A percentile compares a stretch with the other conserved stretches of the same genome.
Evolutionary conservation across 1,284 basidiomycete species (phyloP).

Genomic region (Moesziomyces globuligerus): DNA sequence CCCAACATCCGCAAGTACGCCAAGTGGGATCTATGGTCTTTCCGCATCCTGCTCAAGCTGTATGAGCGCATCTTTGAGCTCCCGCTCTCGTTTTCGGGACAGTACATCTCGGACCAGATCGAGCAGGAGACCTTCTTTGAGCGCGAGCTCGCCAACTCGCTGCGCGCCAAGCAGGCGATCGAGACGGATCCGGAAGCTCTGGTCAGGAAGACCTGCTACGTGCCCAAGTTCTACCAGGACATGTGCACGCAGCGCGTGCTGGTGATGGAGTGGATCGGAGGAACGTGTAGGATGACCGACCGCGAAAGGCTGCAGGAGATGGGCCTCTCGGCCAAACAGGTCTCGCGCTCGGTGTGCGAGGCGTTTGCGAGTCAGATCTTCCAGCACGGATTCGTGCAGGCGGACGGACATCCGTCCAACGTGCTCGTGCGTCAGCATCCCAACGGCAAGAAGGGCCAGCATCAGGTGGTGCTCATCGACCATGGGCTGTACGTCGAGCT

Average conservation of each 20-base stretch:
- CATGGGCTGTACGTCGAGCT: slow-evolving; percentile 61
- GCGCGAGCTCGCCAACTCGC: slow-evolving; percentile 48
- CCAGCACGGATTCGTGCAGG: slow-evolving; percentile 61
- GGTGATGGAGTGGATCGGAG: slow-evolving; percentile 59
- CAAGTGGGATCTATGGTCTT: slow-evolving; percentile 57
- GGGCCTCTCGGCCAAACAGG: slow-evolving; percentile 52
- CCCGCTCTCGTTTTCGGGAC: slow-evolving; percentile 49
- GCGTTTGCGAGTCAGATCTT: slow-evolving; percentile 62
- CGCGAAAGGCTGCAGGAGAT: slow-evolving; percentile 45
- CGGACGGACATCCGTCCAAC: slow-evolving; percentile 58
- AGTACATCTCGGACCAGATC: slow-evolving; percentile 61
- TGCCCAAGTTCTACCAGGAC: slow-evolving; percentile 52
- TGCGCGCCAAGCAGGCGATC: slow-evolving; percentile 46
- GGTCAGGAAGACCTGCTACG: slow-evolving; percentile 54
- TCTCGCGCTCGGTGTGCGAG: slow-evolving; percentile 54
- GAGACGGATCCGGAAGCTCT: slow-evolving; percentile 44
- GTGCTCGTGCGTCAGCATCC: slow-evolving; percentile 58
- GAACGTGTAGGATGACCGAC: slow-evolving; percentile 58
- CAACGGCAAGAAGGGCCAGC: slow-evolving; percentile 47
- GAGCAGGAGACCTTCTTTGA: slow-evolving; percentile 59
- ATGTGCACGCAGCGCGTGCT: slow-evolving; percentile 48
- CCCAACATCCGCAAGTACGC: slow-evolving; percentile 59
- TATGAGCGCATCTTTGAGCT: slow-evolving; percentile 61
- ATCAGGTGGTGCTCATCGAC: slow-evolving; percentile 62
- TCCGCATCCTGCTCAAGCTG: slow-evolving; percentile 52